Evolutionary conservation across 352 stramenopile genomes (phyloP), one percentile per base, ranked within the genome.

Genomic region (Globisporangium megalacanthum): DNA sequence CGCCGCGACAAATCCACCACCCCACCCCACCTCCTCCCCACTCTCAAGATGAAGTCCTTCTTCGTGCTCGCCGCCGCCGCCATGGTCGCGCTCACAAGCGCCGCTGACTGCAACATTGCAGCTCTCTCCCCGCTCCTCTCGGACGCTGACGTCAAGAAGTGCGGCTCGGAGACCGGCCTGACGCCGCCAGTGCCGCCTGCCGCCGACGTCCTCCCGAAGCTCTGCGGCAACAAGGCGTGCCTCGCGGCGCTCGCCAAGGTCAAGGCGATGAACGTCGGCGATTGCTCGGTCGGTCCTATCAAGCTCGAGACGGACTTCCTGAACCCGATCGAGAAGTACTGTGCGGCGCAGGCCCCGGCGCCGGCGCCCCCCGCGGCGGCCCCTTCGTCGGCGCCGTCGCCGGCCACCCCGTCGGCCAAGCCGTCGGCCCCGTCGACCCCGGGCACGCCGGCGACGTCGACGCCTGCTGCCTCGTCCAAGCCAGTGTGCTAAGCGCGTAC

Each of bases 1-100:
- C 48, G 60, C 60, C 65, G 41, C 67, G 67, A 69, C 63, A 71
- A 71, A 70, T 58, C 51, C 60, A 50, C 52, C 22, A 49, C 41
- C 20, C 39, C 39, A 15, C 39, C 19, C 39, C 39, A 19, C 39
- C 17, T 14, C 17, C 10, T 33, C 41, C 4, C 29, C n/a, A 57
- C 22, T 25, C 25, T 9, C 39, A 37, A 4, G 8, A 57, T 57
- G 52, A 57, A 57, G 52, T 57, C 52, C 39, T 57, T 57, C 31
- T 57, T 57, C 42, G 39, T 22, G 37, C 37, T 57, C 52, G 52
- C 39, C 19, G 11, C 39, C 39, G 15, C 11, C 39, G 39, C 39
- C 8, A 37, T 36, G 39, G 15, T 57, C 22, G 52, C 52, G 22
- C 7, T 45, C 19, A 41, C 29, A 13, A 36, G 49, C 39, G 39